Conservation (phyloP, 2,329 filamentous ascomycete genomes). For the Fusarium citri region DNA sequence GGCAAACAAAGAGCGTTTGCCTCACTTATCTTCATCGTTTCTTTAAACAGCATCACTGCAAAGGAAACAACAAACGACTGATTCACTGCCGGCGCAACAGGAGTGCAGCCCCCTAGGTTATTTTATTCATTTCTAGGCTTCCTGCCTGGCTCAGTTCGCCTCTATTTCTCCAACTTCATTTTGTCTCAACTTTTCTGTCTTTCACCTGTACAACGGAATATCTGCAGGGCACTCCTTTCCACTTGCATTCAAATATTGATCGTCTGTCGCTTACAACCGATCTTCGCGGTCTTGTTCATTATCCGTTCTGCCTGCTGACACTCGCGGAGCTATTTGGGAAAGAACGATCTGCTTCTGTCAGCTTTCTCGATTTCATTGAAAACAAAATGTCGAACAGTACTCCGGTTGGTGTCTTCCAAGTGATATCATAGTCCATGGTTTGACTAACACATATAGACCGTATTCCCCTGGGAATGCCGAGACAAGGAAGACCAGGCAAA, state of each 20-base stretch:
- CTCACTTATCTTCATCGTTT: conserved; percentile 24
- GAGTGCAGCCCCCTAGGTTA: conserved; percentile 33
- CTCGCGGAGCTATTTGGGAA: conserved; percentile 12
- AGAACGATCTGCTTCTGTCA: conserved; percentile 8
- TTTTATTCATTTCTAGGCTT: background rate
- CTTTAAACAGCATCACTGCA: conserved; percentile 36
- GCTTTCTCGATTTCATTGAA: conserved; percentile 10
- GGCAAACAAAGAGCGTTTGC: conserved; percentile 26
- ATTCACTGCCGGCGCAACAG: conserved; percentile 37
- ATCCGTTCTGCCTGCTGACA: background rate
- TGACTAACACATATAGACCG: conserved; percentile 45
- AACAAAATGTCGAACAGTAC: conserved; percentile 37
- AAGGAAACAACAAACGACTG: conserved; percentile 18
- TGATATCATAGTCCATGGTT: background rate
- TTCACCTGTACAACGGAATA: background rate
- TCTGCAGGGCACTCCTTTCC: background rate
- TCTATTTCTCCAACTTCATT: background rate
- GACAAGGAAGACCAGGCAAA: conserved; percentile 65
- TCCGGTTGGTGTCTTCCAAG: conserved; percentile 31
- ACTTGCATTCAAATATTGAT: background rate
- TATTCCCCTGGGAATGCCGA: conserved; percentile 62
- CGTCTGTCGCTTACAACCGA: background rate
- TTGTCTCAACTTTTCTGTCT: conserved; percentile 1
- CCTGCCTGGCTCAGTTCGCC: background rate
- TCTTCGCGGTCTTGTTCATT: background rate